Conservation (phyloP, 179 eudicot species). For the Silene vulgaris region DNA sequence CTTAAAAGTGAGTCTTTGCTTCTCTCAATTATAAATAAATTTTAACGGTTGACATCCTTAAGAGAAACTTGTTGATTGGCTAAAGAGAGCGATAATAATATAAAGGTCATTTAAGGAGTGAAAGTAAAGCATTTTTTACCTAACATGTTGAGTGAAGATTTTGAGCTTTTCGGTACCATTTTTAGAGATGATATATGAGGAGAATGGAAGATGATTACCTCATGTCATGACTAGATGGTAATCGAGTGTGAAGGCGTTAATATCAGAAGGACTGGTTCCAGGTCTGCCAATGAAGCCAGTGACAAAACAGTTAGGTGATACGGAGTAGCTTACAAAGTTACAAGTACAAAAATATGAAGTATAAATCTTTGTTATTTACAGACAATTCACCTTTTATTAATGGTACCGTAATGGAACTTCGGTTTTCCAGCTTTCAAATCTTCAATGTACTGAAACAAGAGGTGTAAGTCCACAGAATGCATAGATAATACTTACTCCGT, state of each 20-base stretch:
- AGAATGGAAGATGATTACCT: conserved; percentile 25
- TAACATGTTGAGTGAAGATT: not conserved
- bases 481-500: conserved; percentile 10
- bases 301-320: not conserved
- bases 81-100: not conserved
- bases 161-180: too few species aligned
- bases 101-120: not conserved
- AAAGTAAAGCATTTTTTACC: not conserved
- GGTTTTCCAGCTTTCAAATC: conserved; percentile 66
- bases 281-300: conserved; percentile 48
- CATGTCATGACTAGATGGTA: conserved; percentile 50
- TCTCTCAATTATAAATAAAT: too few species aligned
- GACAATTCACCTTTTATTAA: conserved; percentile 63
- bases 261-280: conserved; percentile 83
- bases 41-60: too few species aligned
- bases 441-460: conserved; percentile 67
- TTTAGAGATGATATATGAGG: not conserved
- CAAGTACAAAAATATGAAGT: not conserved
- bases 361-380: not conserved
- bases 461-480: conserved; percentile 13
- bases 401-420: conserved; percentile 87
- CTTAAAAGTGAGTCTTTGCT: too few species aligned
- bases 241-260: conserved; percentile 66
- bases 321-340: not conserved
- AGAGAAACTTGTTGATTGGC: not conserved